Evolutionary conservation across 2,329 filamentous ascomycete species (phyloP), one percentile per base, ranked within the genome.

Genomic region (Neodidymelliopsis sp.): DNA sequence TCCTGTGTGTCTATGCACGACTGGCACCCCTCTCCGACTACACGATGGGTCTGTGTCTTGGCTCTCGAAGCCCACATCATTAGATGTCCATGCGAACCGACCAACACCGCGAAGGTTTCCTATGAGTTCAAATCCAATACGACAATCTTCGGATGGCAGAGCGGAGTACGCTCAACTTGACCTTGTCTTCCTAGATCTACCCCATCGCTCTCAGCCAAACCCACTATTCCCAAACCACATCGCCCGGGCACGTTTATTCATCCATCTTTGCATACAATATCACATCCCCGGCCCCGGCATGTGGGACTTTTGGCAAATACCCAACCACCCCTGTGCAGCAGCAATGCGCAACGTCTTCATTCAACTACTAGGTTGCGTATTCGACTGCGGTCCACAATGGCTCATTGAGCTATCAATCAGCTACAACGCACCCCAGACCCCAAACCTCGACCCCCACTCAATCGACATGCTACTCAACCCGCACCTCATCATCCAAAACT

Each of bases 301-400:
- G 10, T 72, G 67, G 67, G 54, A 51, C 30, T 60, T 60, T 10
- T 69, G 63, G 54, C 63, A 65, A 29, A 28, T 51, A 9, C 42
- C 58, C 2, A 53, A 62, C 10, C 71, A 76, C 23, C 55, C 63
- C 4, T 66, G 73, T 12, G 71, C 71, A 15, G 63, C 71, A 11
- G 60, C 67, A 2, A 71, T 76, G 63, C 60, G 63, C n/a, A 75
- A 75, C 27, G 67, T 74, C 4, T 77, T 75, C 57, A 63, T 70
- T 11, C 71, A 76, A 43, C 75, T 73, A 4, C 61, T 77, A 2
- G 71, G 72, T 2, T 76, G 74, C 53, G 60, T 72, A 2, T 67
- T 76, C 43, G 64, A 70, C 8, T 75, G 72, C 54, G 75, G 75
- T 2, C 57, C 72, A 0, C 57, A 70, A 25, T 77, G 73, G 72